Evolutionary conservation across 2,329 filamentous ascomycete species (phyloP).

Genomic region (Talaromyces sp.): DNA sequence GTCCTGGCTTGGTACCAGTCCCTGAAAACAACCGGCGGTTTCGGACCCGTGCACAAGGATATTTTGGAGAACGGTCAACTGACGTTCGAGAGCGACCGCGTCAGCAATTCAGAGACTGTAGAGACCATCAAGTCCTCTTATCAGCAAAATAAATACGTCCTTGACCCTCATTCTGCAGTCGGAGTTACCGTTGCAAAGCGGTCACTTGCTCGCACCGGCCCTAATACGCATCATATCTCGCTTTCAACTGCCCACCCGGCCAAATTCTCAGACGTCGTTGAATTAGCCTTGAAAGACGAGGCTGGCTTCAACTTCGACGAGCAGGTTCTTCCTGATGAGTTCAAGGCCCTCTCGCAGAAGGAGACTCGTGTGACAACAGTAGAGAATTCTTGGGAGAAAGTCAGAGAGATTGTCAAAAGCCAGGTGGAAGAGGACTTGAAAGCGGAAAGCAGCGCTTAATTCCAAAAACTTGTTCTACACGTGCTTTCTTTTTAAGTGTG

Average conservation of each 20-base stretch:
- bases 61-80: constrained; percentile 66
- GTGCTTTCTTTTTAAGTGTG: neutral
- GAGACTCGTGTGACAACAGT: constrained; percentile 69
- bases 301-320: constrained; percentile 67
- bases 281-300: constrained; percentile 67
- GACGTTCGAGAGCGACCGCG: constrained; percentile 75
- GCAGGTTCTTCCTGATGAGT: constrained; percentile 74
- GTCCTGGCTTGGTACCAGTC: constrained; percentile 73
- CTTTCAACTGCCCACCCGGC: constrained; percentile 93
- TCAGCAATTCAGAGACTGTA: constrained; percentile 61
- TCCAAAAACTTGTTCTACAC: neutral
- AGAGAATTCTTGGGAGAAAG: constrained; percentile 64
- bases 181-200: constrained; percentile 72
- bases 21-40: constrained; percentile 76
- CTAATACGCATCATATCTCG: constrained; percentile 63
- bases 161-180: constrained; percentile 90
- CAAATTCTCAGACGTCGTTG: constrained; percentile 85
- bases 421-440: constrained; percentile 51
- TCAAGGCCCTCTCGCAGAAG: constrained; percentile 70
- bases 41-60: constrained; percentile 65
- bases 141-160: constrained; percentile 56
- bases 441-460: neutral
- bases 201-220: constrained; percentile 53
- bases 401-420: constrained; percentile 68
- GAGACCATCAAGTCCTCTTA: constrained; percentile 49